Evolutionary conservation across 2,329 filamentous ascomycete species (phyloP).

Genomic region (Colletotrichum abscissum): DNA sequence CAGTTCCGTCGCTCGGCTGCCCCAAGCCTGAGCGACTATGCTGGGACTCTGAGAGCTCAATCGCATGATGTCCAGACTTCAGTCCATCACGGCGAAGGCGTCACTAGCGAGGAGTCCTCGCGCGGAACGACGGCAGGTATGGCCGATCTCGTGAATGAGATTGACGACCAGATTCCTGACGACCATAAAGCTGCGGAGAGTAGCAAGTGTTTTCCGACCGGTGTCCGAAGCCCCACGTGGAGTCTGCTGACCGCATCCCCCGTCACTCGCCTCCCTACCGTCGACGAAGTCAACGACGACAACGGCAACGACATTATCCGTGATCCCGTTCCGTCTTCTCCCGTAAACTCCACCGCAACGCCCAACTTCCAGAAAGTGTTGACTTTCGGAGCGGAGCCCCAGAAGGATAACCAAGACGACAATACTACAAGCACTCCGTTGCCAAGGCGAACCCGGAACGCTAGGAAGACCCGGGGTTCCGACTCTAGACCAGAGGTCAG

Average conservation of each 20-base stretch:
- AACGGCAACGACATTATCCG: not conserved
- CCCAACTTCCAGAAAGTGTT: not conserved
- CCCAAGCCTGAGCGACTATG: not conserved
- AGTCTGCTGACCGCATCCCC: not conserved
- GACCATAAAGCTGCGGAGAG: not conserved
- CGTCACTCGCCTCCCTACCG: not conserved
- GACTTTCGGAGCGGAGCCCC: not conserved
- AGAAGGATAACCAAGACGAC: not conserved
- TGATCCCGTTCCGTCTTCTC: not conserved
- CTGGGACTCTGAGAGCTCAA: not conserved
- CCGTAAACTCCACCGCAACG: not conserved
- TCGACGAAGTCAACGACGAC: not conserved
- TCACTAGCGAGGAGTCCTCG: not conserved
- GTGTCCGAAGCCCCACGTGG: not conserved
- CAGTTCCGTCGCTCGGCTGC: not conserved
- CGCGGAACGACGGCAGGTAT: not conserved
- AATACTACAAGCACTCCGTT: not conserved
- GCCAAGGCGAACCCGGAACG: not conserved
- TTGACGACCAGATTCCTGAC: not conserved
- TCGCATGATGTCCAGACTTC: not conserved
- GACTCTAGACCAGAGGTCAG: not conserved
- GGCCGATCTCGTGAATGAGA: not conserved
- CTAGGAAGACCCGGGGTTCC: not conserved
- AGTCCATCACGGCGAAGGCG: not conserved
- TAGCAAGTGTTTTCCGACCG: not conserved